phyloP scores from a whole-genome alignment of 108 stramenopile genomes.

The Fragilaria crotonensis region DNA sequence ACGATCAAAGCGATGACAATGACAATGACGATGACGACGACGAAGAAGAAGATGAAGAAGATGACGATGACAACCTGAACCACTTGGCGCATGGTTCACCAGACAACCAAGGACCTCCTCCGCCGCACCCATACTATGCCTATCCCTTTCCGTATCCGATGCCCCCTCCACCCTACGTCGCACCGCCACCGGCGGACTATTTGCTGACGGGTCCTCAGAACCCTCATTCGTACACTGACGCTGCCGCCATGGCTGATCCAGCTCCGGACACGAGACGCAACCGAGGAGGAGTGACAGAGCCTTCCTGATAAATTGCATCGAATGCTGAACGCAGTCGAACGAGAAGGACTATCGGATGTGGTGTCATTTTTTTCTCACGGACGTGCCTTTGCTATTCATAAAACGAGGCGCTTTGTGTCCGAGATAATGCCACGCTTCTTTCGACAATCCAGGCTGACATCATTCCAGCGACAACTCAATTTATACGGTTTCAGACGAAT shows the following conservation, averaged over 20 bases:
- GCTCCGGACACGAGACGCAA: slow-evolving; percentile 20
- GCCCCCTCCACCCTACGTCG: background rate
- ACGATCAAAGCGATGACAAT: too few relatives aligned
- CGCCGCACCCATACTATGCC: background rate
- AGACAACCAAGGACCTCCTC: background rate
- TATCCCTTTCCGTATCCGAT: slow-evolving; percentile 5
- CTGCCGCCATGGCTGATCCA: slow-evolving; percentile 13
- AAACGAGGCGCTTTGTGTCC: slow-evolving; percentile 48
- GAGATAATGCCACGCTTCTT: slow-evolving; percentile 79
- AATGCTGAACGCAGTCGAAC: slow-evolving; percentile 51
- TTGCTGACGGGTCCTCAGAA: too few relatives aligned
- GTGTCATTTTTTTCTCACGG: slow-evolving; percentile 68
- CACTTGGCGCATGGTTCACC: too few relatives aligned
- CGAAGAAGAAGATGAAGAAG: too few relatives aligned
- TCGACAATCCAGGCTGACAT: slow-evolving; percentile 64
- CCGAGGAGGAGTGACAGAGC: slow-evolving; percentile 53
- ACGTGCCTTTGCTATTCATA: slow-evolving; percentile 61
- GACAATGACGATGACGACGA: too few relatives aligned
- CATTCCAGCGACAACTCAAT: slow-evolving; percentile 86
- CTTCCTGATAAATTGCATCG: slow-evolving; percentile 52
- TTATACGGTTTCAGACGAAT: slow-evolving; percentile 61
- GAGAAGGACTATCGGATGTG: slow-evolving; percentile 34
- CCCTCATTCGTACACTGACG: slow-evolving; percentile 16
- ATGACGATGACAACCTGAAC: too few relatives aligned
- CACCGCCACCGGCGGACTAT: background rate